Conservation (phyloP, 2,329 filamentous ascomycete genomes). For the Venturia asperata region DNA sequence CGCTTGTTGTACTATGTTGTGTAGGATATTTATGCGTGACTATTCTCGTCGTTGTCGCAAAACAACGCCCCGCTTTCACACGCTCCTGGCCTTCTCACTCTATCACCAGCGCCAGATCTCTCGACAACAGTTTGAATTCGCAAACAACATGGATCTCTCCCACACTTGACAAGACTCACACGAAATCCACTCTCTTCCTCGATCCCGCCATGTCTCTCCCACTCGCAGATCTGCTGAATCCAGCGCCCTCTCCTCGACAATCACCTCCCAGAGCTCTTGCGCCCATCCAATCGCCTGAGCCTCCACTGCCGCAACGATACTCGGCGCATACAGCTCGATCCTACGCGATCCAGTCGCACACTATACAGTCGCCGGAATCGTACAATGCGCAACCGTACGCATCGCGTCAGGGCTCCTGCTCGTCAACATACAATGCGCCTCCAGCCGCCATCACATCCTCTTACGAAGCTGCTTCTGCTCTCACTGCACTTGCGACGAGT, state of each 20-base stretch:
- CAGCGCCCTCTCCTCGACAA: slow-evolving; percentile 23
- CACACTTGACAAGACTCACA: not conserved
- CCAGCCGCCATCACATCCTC: slow-evolving; percentile 25
- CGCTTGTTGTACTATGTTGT: not conserved
- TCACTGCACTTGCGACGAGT: slow-evolving; percentile 27
- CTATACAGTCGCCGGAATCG: not conserved
- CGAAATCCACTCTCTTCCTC: not conserved
- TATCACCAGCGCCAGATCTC: not conserved
- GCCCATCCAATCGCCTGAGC: slow-evolving; percentile 7
- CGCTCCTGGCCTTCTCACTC: not conserved
- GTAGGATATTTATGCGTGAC: not conserved
- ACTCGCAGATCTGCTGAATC: slow-evolving; percentile 34
- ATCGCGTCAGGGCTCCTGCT: not conserved
- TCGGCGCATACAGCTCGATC: slow-evolving; percentile 9
- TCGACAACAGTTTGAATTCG: not conserved
- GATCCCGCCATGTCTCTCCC: slow-evolving; percentile 25
- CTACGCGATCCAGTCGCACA: slow-evolving; percentile 14
- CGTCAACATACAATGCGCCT: slow-evolving; percentile 5
- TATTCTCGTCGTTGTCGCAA: not conserved
- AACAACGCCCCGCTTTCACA: not conserved
- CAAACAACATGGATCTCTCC: not conserved
- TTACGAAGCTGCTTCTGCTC: slow-evolving; percentile 17
- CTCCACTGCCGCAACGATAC: slow-evolving; percentile 16
- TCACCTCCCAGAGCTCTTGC: slow-evolving; percentile 11
- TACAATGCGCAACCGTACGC: not conserved